Evolutionary conservation across 2,329 filamentous ascomycete species (phyloP).

Genomic region (Hymenoscyphus salicellus): DNA sequence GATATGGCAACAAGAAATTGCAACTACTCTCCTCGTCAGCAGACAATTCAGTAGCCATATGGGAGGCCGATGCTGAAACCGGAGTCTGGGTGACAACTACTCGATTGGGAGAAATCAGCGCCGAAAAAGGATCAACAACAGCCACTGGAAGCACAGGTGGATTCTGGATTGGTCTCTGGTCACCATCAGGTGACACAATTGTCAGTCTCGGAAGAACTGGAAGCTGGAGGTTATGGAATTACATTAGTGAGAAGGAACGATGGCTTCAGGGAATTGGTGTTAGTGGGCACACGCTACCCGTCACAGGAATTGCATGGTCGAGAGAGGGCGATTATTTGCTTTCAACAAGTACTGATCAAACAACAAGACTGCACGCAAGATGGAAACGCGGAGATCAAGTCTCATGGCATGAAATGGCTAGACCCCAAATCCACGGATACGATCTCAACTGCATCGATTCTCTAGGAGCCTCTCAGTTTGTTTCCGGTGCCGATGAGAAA

Average conservation of each 20-base stretch:
- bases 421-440: slow-evolving; percentile 97
- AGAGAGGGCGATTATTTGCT: slow-evolving; percentile 78
- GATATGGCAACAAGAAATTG: slow-evolving; percentile 43
- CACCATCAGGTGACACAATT: slow-evolving; percentile 69
- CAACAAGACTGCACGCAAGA: slow-evolving; percentile 77
- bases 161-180: slow-evolving; percentile 95
- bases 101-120: slow-evolving; percentile 87
- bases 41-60: slow-evolving; percentile 91
- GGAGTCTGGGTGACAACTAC: slow-evolving; percentile 89
- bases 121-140: slow-evolving; percentile 92
- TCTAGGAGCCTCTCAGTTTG: slow-evolving; percentile 71
- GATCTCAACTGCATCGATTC: slow-evolving; percentile 92
- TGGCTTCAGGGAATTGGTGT: slow-evolving; percentile 79
- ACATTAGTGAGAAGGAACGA: slow-evolving; percentile 55
- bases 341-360: slow-evolving; percentile 89
- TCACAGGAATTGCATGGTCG: slow-evolving; percentile 82
- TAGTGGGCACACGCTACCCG: slow-evolving; percentile 78
- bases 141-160: slow-evolving; percentile 94
- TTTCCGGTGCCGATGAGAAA: slow-evolving; percentile 96
- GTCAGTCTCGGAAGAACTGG: slow-evolving; percentile 86
- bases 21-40: slow-evolving; percentile 87
- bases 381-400: slow-evolving; percentile 57
- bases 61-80: slow-evolving; percentile 79
- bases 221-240: slow-evolving; percentile 85
- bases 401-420: slow-evolving; percentile 93